Base-by-base conservation (phyloP, 441 rosid genomes). In the Jatropha podagrica region DNA sequence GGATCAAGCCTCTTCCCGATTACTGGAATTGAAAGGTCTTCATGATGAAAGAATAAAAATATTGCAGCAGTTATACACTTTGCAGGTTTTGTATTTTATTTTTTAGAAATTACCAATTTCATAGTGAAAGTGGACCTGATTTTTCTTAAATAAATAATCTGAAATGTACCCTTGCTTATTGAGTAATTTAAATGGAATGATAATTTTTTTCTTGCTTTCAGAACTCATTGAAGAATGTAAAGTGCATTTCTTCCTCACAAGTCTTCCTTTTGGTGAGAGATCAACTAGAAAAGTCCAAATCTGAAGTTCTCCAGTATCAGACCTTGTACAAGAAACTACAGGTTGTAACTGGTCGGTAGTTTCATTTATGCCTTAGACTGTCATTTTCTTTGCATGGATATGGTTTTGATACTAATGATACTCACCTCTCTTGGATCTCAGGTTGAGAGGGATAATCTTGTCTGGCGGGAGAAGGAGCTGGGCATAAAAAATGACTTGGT, bases 381-480 rank as follows among this genome's bases (percentile, higher is more conserved):
- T 72, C 77, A 32, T 82, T 74, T 77, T 67, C 14, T 72, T 54
- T 69, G 51, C 68, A 65, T 74, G 81, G 69, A 72, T 81, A 71
- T 81, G 27, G 78, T 73, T 86, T 71, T 77, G 66, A 76, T 75
- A 80, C 81, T 86, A 80, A 86, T 77, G 74, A 40, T 75, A 38
- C 68, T 68, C 64, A 77, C 61, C 63, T 72, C 52, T n/a, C 77
- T 23, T 64, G 77, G 74, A 67, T 81, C 80, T 71, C 81, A 96
- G 99, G 94, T 86, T 77, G 98, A 96, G 79, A 96, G 89, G 89
- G 98, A 93, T 78, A 86, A 76, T 75, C 87, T 94, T 79, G 76
- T 81, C 55, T 96, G 98, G 99, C 88, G 86, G 84, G 99, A 94
- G 82, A 84, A 79, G 81, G 98, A 94, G 86, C 74, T 94, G 85